Percentiles rank a stretch among this genome's conserved stretches.
phyloP scores from a whole-genome alignment of 768 basidiomycete species.

The Phanerochaete carnosa region DNA sequence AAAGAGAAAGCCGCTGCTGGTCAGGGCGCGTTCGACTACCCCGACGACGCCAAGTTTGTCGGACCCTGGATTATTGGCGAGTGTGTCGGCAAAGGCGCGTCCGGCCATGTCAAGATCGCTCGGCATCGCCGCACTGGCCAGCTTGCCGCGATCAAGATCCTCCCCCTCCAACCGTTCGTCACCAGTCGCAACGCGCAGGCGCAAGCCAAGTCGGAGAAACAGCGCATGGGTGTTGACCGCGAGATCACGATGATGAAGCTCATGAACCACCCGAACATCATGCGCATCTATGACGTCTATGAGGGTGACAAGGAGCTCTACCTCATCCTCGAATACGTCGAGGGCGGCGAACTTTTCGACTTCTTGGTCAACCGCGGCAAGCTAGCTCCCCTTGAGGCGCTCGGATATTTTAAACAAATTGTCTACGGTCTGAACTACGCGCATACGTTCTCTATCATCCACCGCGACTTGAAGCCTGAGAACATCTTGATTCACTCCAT shows the following conservation, averaged over 20 bases:
- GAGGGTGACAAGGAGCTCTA: conserved; percentile 90
- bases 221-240: conserved; percentile 82
- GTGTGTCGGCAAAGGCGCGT: conserved; percentile 91
- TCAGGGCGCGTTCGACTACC: conserved; percentile 70
- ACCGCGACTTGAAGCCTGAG: conserved; percentile 97
- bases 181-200: conserved; percentile 68
- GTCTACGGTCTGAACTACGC: conserved; percentile 95
- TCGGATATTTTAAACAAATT: conserved; percentile 93
- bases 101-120: conserved; percentile 93
- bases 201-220: conserved; percentile 74
- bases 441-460: conserved; percentile 95
- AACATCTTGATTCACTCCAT: conserved; percentile 89
- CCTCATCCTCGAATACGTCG: conserved; percentile 91
- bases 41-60: conserved; percentile 80
- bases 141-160: conserved; percentile 94
- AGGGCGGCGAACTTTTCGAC: conserved; percentile 96
- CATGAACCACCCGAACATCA: conserved; percentile 96
- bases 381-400: conserved; percentile 76
- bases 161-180: conserved; percentile 77
- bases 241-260: conserved; percentile 99
- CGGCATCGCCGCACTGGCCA: conserved; percentile 82
- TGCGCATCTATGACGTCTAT: conserved; percentile 94
- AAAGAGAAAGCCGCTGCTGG: conserved; percentile 85
- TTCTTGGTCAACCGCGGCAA: conserved; percentile 88
- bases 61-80: conserved; percentile 94